Base-by-base conservation (phyloP, 2,329 filamentous ascomycete genomes). In the Aspergillus latus region DNA sequence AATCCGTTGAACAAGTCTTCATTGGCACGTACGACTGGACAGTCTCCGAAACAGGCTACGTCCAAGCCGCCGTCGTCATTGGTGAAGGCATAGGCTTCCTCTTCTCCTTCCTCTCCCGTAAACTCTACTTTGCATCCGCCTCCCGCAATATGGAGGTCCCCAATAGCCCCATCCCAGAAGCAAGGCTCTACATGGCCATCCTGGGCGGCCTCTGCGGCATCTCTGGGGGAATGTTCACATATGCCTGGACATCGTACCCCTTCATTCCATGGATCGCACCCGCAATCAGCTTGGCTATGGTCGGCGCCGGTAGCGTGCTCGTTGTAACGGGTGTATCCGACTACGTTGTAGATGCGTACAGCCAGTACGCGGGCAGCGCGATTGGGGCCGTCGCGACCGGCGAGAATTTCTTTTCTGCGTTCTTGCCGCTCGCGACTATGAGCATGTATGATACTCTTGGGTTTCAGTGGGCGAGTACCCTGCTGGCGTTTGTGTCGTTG, bases 331-430 rank as follows among this genome's bases (percentile, higher is more conserved):
- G 76, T 10, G 77, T 77, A 4, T 73, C 77, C 0, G 80, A 81
- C 66, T 80, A 80, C 52, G 68, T 78, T n/a, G 73, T 74, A 3
- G 78, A 81, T 61, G 74, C 79, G 0, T 82, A 81, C 56, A 72
- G 75, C 16, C 72, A 76, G 28, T 79, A 78, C 56, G 78, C 79
- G 3, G 78, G 73, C 0, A 79, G 76, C 13, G 75, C 77, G 1
- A 67, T 79, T 1, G 75, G 74, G 2, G 77, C 77, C 3, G 76
- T 77, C 13, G 77, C 73, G 0, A 69, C 79, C 0, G 70, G 77
- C 2, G 71, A 79, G 55, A 80, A 78, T 54, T 60, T 68, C 0
- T 70, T 80, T 16, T 74, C 71, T 9, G 75, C 74, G 0, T 77
- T 75, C 28, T 62, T 80, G 21, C 77, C 78, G 0, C 64, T 79